A percentile compares a stretch with the other conserved stretches of the same genome.
phyloP scores from a whole-genome alignment of 805 yeast species.

The Teunomyces lycoperdinae region DNA sequence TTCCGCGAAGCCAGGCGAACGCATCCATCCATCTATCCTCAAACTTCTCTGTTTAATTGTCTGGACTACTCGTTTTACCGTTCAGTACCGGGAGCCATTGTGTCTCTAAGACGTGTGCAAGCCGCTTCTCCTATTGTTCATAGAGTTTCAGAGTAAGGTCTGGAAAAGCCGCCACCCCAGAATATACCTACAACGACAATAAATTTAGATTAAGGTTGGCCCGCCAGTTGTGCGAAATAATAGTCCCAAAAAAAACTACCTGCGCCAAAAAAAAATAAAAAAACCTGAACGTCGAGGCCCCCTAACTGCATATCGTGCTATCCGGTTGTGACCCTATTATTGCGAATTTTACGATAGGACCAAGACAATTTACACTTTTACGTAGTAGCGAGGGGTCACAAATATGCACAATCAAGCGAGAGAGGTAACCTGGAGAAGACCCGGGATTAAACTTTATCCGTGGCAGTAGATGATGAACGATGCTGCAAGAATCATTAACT shows the following conservation, averaged over 20 bases:
- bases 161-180: background rate
- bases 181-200: background rate
- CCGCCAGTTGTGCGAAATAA: background rate
- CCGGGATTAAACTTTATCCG: background rate
- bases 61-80: background rate
- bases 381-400: background rate
- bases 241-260: background rate
- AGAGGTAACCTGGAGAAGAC: background rate
- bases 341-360: background rate
- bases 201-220: background rate
- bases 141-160: background rate
- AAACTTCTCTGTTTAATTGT: background rate
- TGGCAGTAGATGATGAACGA: background rate
- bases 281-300: background rate
- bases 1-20: too few species aligned
- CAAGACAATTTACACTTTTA: background rate
- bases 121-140: background rate
- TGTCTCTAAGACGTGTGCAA: background rate
- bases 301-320: background rate
- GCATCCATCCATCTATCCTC: too few species aligned
- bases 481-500: background rate
- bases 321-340: background rate
- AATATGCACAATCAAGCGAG: background rate
- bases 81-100: background rate
- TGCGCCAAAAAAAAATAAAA: background rate